Base-by-base conservation (phyloP, 1,139 yeast species). In the Sugiyamaella castrensis region DNA sequence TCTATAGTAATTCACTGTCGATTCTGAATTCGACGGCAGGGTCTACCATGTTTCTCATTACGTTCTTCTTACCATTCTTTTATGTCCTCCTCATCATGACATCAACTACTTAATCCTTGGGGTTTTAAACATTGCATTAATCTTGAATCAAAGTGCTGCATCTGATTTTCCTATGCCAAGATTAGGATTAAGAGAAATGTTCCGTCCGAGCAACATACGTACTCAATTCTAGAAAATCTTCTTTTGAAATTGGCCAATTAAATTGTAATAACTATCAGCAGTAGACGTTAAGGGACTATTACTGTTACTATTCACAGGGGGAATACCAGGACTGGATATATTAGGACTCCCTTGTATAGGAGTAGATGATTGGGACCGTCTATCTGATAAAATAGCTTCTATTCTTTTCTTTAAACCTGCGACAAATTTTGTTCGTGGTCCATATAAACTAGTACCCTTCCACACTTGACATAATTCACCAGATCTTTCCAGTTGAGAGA, bases 361-460 rank as follows among this genome's bases (percentile, higher is more conserved):
- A 6, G 31, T 15, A 13, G 42, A 30, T 10, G 40, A 9, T 16
- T 28, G 16, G 13, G 34, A 19, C n/a, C 28, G 37, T 8, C 12
- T 37, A 6, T 43, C 47, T 16, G 39, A 39, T 4, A 55, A 26
- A 3, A 53, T 47, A 12, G 57, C 55, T 29, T 62, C 65, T 2
- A 62, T 57, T 9, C 60, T 47, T 44, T 60, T 61, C 27, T 61
- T 50, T 38, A 64, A 53, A 4, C 54, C 52, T 8, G 56, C 51
- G 4, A 63, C 49, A 37, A 62, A 63, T 51, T 57, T 57, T 26
- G 49, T 48, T 24, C 59, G 51, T 8, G 52, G 26, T 1, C 50
- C 41, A 40, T 63, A 60, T 11, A 50, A 48, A 10, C 54, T 40
- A 1, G 69, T 65, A 11, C 68, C 68, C 37, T 63, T 60, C 68